Evolutionary conservation across 1,139 yeast species (phyloP), one percentile per base, ranked within the genome.

Genomic region (Saccharomyces hybrid): DNA sequence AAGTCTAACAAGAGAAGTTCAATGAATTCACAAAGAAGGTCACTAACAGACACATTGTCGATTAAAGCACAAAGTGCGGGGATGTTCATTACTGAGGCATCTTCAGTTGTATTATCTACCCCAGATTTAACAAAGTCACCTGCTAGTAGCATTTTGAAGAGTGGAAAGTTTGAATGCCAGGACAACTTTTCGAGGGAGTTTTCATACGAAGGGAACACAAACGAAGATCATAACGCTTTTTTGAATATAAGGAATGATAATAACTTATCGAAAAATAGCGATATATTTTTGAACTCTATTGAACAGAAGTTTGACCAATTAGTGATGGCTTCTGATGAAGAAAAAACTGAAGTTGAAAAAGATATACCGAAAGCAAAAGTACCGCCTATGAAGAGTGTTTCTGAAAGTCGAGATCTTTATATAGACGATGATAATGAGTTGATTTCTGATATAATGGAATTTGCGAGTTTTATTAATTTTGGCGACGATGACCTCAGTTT

Each of bases 391-490:
- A 64, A 51, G 64, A 64, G 53, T 6, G 3, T 9, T 38, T 19
- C 24, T 4, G 44, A 38, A 11, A 5, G 26, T 9, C 24, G 19
- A 4, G 19, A 16, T 9, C 9, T 8, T 9, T 38, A 9, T 38
- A n/a, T 24, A 16, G 65, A 59, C 14, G 71, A 68, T 9, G 75
- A 67, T 28, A 65, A 64, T 2, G 74, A 72, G 49, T 58, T 69
- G 31, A 66, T 72, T 57, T 65, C 71, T 0, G 75, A 73, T 49
- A 69, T 74, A 26, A 75, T 78, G 72, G 90, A 84, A 62, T 81
- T 85, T 61, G 80, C 85, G 48, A 85, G 83, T 58, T 80, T 80
- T 64, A 81, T 86, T 52, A 83, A 84, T 65, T 81, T 84, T 62
- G 89, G 78, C 24, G 78, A 72, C 24, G 44, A 38, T 42, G 77